phyloP scores from a whole-genome alignment of 805 yeast genomes.

The Kregervanrija pseudodelftensis region DNA sequence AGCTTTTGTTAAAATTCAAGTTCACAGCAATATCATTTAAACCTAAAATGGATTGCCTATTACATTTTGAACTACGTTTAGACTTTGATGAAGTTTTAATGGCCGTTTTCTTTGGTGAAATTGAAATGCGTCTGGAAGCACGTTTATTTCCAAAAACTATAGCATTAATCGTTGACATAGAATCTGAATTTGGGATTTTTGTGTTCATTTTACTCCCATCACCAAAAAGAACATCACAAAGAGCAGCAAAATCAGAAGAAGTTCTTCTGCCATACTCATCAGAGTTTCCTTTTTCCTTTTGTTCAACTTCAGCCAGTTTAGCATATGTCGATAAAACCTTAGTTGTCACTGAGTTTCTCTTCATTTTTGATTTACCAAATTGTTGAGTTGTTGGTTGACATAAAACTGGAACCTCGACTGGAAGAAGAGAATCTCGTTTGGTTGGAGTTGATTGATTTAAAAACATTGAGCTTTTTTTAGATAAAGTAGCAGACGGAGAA shows the following conservation, averaged over 20 bases:
- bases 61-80: not conserved
- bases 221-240: conserved; percentile 70
- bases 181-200: conserved; percentile 29
- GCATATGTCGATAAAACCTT: conserved; percentile 69
- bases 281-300: conserved; percentile 60
- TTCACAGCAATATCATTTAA: conserved; percentile 1
- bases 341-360: conserved; percentile 67
- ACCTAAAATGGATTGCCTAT: not conserved
- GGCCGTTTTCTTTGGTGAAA: not conserved
- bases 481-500: conserved; percentile 2
- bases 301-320: conserved; percentile 46
- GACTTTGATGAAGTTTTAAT: conserved; percentile 1
- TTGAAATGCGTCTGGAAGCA: conserved; percentile 7
- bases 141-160: conserved; percentile 25
- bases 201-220: conserved; percentile 41
- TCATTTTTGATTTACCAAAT: conserved; percentile 24
- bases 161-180: conserved; percentile 47
- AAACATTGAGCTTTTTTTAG: conserved; percentile 7
- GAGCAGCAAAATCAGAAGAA: conserved; percentile 68
- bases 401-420: conserved; percentile 17
- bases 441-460: conserved; percentile 19
- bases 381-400: conserved; percentile 1
- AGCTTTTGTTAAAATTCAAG: not conserved
- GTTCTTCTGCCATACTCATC: conserved; percentile 71
- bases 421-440: conserved; percentile 12